These are phyloP conservation scores for Neofusicoccum sp. DNA, from an alignment of 2,329 filamentous ascomycete species.

Conservation along the genomic window DNA sequence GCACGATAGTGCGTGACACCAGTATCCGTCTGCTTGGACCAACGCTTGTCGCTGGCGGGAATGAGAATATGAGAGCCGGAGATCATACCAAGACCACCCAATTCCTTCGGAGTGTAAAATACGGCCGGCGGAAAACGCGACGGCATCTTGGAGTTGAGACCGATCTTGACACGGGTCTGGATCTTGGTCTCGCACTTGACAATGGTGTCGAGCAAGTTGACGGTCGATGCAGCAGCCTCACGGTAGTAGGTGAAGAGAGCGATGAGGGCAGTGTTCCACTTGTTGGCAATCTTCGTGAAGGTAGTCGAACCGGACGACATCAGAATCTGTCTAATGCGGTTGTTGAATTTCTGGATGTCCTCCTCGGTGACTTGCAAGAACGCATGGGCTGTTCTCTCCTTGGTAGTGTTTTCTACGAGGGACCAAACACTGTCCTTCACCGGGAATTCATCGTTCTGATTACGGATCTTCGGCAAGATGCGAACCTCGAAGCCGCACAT, in stretches of 20 bases:
- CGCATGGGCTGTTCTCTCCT: slow-evolving; percentile 94
- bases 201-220: slow-evolving; percentile 92
- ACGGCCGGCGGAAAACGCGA: slow-evolving; percentile 97
- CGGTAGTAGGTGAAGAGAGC: slow-evolving; percentile 98
- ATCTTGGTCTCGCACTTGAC: slow-evolving; percentile 99
- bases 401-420: slow-evolving; percentile 91
- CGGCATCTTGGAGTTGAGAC: slow-evolving; percentile 98
- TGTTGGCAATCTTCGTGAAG: slow-evolving; percentile 99
- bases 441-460: slow-evolving; percentile 93
- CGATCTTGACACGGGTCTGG: slow-evolving; percentile 97
- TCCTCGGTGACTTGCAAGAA: slow-evolving; percentile 98
- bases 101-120: slow-evolving; percentile 97
- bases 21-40: slow-evolving; percentile 97
- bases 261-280: slow-evolving; percentile 98
- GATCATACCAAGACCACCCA: slow-evolving; percentile 98
- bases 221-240: slow-evolving; percentile 94
- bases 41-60: slow-evolving; percentile 94
- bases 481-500: slow-evolving; percentile 99
- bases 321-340: slow-evolving; percentile 94
- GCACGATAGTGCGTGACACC: slow-evolving; percentile 96
- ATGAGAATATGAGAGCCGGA: slow-evolving; percentile 98
- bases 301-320: slow-evolving; percentile 99
- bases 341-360: slow-evolving; percentile 98
- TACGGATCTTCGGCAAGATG: slow-evolving; percentile 92
- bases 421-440: slow-evolving; percentile 99